Base-by-base conservation (phyloP, 2,329 filamentous ascomycete species). In the Sclerotinia glacialis region DNA sequence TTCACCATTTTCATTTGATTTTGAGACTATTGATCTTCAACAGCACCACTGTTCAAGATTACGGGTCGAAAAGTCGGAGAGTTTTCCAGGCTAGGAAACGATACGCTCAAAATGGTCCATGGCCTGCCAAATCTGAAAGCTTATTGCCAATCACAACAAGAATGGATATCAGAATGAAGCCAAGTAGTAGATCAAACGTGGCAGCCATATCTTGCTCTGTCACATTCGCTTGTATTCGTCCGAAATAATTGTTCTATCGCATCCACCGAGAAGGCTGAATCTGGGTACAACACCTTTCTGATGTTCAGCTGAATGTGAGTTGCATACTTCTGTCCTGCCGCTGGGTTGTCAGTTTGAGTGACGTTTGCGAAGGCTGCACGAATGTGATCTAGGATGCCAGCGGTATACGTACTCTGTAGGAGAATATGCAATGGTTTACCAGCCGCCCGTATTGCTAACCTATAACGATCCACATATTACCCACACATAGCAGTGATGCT, bases 11-110 rank as follows among this genome's bases (percentile, higher is more conserved):
- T 21, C 9, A 37, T 21, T 28, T 21, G 28, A 1, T 16, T n/a
- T 50, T 40, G 62, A 58, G 52, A 42, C 62, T 64, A 64, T 56
- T n/a, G 46, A 52, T 52, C 31, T 50, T 37, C 31, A 18, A 50
- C 49, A 21, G n/a, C 31, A 26, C 58, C 21, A 28, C 26, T 28
- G 21, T 65, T 18, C 44, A 50, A 65, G 49, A 28, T 26, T 18
- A 21, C 16, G 7, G 26, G 37, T 46, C 18, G 18, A 26, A 46
- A 18, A 47, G 16, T 37, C 50, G 40, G 26, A 44, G 28, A 21
- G 14, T n/a, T 47, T 21, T 21, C 50, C 23, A 12, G 3, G 12
- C 37, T 37, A 34, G 40, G 61, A 58, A 56, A 47, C 37, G 50
- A 64, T 64, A 56, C 26, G 52, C 61, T 46, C 21, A 14, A 56